A percentile compares a stretch with the other conserved stretches of the same genome.
phyloP scores from a whole-genome alignment of 2,329 filamentous ascomycete species.

The Fusarium equiseti region DNA sequence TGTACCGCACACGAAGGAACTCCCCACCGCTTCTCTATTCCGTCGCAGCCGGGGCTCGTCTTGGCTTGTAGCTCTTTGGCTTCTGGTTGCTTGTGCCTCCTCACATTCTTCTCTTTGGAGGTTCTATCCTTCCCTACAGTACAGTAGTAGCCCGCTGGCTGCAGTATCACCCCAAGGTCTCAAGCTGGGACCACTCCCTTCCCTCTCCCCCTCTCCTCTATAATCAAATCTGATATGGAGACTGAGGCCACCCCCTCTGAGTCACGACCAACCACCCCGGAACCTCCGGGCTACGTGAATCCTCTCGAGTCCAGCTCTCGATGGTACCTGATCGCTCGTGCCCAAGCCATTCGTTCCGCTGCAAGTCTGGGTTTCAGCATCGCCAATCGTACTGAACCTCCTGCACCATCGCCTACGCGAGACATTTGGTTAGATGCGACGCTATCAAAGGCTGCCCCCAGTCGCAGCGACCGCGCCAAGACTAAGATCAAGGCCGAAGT shows the following conservation, averaged over 20 bases:
- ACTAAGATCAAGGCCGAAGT: conserved; percentile 61
- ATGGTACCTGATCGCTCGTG: conserved; percentile 58
- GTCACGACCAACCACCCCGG: conserved; percentile 49
- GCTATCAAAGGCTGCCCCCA: conserved; percentile 52
- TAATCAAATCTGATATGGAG: conserved; percentile 42
- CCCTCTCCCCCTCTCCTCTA: conserved; percentile 17
- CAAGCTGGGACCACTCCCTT: conserved; percentile 28
- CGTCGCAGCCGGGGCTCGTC: conserved; percentile 30
- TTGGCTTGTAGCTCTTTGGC: not conserved
- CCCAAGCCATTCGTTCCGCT: conserved; percentile 59
- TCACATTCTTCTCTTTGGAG: conserved; percentile 10
- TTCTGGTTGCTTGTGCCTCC: conserved; percentile 19
- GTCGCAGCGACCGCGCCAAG: conserved; percentile 50
- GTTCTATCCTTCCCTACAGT: not conserved
- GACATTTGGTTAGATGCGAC: conserved; percentile 60
- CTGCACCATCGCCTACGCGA: conserved; percentile 54
- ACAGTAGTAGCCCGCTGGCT: conserved; percentile 11
- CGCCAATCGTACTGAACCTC: conserved; percentile 57
- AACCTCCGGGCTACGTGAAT: conserved; percentile 57
- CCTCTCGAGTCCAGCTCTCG: conserved; percentile 58
- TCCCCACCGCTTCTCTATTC: conserved; percentile 35
- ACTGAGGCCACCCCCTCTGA: conserved; percentile 47
- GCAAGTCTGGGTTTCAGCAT: conserved; percentile 59
- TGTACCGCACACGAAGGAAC: conserved; percentile 21
- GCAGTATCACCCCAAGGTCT: conserved; percentile 26